Conservation (phyloP, 257 asterid genomes). For the Echites panduratus region DNA sequence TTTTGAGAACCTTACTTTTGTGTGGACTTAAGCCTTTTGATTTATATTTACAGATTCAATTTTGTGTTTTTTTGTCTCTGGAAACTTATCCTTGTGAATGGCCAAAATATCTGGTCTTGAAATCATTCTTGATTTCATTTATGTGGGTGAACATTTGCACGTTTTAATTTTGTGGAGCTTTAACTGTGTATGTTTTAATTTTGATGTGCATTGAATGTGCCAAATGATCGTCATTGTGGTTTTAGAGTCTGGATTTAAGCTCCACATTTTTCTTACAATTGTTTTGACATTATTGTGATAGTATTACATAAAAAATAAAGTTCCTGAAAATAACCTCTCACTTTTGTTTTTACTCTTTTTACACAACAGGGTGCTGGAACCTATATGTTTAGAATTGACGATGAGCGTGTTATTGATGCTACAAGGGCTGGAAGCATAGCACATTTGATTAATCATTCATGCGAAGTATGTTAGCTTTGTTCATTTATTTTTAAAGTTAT, state of each 20-base stretch:
- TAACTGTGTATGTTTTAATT: background rate
- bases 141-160: background rate
- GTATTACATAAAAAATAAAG: slow-evolving; percentile 1
- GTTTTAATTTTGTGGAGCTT: background rate
- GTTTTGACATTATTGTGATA: slow-evolving; percentile 15
- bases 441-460: slow-evolving; percentile 93
- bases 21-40: background rate
- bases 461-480: slow-evolving; percentile 60
- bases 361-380: slow-evolving; percentile 96
- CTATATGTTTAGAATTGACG: slow-evolving; percentile 92
- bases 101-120: background rate
- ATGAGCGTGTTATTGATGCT: slow-evolving; percentile 89
- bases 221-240: background rate
- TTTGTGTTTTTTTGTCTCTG: background rate
- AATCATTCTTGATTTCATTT: background rate
- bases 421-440: slow-evolving; percentile 98
- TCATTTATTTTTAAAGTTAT: slow-evolving; percentile 12
- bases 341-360: slow-evolving; percentile 18
- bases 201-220: background rate
- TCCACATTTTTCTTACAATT: slow-evolving; percentile 4
- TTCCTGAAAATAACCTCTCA: background rate
- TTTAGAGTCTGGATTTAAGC: background rate
- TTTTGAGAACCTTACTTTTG: background rate
- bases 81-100: background rate
- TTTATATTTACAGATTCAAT: background rate